phyloP scores from a whole-genome alignment of 2,329 filamentous ascomycete genomes.

The Tothia fuscella region DNA sequence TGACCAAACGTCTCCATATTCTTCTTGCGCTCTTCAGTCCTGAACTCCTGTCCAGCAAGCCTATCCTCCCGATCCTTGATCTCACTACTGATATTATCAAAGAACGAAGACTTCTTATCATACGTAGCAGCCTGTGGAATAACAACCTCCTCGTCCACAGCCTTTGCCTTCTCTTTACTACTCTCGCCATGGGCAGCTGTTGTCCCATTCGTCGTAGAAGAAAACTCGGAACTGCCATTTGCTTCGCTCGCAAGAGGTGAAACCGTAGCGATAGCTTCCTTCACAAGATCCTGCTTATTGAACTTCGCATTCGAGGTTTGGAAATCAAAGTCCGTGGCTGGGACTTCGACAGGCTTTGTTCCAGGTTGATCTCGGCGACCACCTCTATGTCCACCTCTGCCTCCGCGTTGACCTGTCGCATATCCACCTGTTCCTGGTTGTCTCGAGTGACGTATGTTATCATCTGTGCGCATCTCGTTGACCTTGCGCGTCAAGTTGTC shows the following conservation, averaged over 20 bases:
- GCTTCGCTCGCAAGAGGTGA: conserved; percentile 48
- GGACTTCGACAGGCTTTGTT: conserved; percentile 70
- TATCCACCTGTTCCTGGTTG: conserved; percentile 34
- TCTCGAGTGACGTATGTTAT: conserved; percentile 36
- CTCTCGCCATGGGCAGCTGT: conserved; percentile 18
- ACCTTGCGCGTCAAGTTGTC: conserved; percentile 66
- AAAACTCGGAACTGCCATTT: conserved; percentile 27
- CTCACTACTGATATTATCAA: conserved; percentile 96
- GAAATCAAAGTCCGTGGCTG: conserved; percentile 86
- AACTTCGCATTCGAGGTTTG: conserved; percentile 76
- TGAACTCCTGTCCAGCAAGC: conserved; percentile 74
- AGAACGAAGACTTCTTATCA: conserved; percentile 84
- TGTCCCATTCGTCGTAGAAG: conserved; percentile 27
- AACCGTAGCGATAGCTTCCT: conserved; percentile 74
- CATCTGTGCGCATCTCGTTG: conserved; percentile 61
- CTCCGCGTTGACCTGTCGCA: conserved; percentile 26
- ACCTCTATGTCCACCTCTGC: conserved; percentile 32
- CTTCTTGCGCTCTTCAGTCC: conserved; percentile 83
- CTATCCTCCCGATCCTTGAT: conserved; percentile 76
- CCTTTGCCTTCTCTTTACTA: conserved; percentile 25
- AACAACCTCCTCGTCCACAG: conserved; percentile 30
- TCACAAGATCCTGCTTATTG: conserved; percentile 75
- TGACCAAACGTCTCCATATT: conserved; percentile 98
- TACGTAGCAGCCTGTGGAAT: conserved; percentile 43
- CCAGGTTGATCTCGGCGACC: conserved; percentile 32